phyloP scores from a whole-genome alignment of 139 green algal genomes.

The Pleodorina starrii region DNA sequence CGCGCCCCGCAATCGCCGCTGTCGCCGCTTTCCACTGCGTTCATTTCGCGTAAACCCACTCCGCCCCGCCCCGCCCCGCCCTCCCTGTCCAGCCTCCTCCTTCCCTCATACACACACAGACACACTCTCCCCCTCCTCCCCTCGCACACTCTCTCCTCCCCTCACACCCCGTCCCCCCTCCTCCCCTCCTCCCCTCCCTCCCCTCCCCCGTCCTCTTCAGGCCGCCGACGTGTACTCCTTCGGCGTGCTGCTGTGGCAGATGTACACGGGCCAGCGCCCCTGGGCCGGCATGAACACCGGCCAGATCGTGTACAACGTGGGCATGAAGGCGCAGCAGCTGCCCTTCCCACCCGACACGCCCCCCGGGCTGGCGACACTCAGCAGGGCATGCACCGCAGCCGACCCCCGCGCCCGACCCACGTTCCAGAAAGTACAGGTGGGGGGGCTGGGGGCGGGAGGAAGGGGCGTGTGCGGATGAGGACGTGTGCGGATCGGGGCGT shows the following conservation, averaged over 20 bases:
- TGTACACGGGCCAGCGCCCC: conserved; percentile 58
- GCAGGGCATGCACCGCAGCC: neutral
- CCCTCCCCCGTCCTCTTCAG: neutral
- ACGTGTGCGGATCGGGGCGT: neutral
- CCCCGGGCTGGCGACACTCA: neutral
- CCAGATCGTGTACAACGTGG: conserved; percentile 52
- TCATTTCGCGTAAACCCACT: too few relatives aligned
- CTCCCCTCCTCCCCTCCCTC: neutral
- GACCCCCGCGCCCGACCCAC: neutral
- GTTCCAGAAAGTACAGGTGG: neutral
- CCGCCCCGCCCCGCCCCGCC: too few relatives aligned
- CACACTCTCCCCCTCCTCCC: neutral
- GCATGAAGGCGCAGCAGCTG: conserved; percentile 33
- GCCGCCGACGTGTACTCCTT: conserved; percentile 60
- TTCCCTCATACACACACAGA: too few relatives aligned
- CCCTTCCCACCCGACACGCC: conserved; percentile 21
- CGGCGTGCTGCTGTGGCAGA: conserved; percentile 65
- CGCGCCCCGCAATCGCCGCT: too few relatives aligned
- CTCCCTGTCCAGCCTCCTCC: too few relatives aligned
- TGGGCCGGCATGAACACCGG: conserved; percentile 56
- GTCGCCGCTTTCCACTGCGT: too few relatives aligned
- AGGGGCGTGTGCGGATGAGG: neutral
- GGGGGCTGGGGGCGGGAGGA: neutral
- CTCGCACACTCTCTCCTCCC: neutral
- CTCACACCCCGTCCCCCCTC: neutral